A percentile compares a stretch with the other conserved stretches of the same genome.
Evolutionary conservation across 1,284 basidiomycete genomes (phyloP).

Genomic region (Rhizoctonia solani): DNA sequence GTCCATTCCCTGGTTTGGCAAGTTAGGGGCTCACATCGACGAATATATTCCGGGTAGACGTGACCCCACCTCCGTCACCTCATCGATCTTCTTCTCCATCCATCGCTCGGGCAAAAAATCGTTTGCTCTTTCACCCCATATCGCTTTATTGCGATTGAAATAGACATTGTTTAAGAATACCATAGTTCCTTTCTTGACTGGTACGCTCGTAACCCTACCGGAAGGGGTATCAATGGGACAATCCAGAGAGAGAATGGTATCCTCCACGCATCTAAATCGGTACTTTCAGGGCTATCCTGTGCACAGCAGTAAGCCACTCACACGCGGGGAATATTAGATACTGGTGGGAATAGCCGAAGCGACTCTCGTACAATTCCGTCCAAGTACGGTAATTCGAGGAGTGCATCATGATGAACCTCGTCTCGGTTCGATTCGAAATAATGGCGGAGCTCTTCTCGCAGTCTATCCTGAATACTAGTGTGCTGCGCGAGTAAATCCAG

Average conservation of each 20-base stretch:
- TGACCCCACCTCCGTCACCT: slow-evolving; percentile 14
- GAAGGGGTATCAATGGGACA: slow-evolving; percentile 11
- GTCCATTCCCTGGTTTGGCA: neutral
- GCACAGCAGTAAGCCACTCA: neutral
- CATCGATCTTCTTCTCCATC: slow-evolving; percentile 6
- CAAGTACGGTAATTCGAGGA: slow-evolving; percentile 56
- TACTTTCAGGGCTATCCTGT: neutral
- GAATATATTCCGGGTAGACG: slow-evolving; percentile 19
- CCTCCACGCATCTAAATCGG: neutral
- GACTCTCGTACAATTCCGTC: slow-evolving; percentile 70
- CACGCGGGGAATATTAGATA: slow-evolving; percentile 66
- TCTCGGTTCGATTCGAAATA: slow-evolving; percentile 39
- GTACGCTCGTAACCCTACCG: slow-evolving; percentile 8
- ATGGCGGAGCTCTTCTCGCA: slow-evolving; percentile 58
- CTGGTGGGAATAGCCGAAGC: slow-evolving; percentile 66
- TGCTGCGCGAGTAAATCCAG: slow-evolving; percentile 47
- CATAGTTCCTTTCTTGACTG: slow-evolving; percentile 39
- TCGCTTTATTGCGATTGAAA: slow-evolving; percentile 41
- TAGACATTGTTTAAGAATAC: slow-evolving; percentile 39
- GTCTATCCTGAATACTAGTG: slow-evolving; percentile 55
- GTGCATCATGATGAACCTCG: slow-evolving; percentile 41
- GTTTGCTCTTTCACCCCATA: slow-evolving; percentile 17
- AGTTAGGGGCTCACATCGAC: neutral
- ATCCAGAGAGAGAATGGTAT: slow-evolving; percentile 16
- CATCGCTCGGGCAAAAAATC: slow-evolving; percentile 26